Base-by-base conservation (phyloP, 2,329 filamentous ascomycete genomes). In the Aschersonia sp. region DNA sequence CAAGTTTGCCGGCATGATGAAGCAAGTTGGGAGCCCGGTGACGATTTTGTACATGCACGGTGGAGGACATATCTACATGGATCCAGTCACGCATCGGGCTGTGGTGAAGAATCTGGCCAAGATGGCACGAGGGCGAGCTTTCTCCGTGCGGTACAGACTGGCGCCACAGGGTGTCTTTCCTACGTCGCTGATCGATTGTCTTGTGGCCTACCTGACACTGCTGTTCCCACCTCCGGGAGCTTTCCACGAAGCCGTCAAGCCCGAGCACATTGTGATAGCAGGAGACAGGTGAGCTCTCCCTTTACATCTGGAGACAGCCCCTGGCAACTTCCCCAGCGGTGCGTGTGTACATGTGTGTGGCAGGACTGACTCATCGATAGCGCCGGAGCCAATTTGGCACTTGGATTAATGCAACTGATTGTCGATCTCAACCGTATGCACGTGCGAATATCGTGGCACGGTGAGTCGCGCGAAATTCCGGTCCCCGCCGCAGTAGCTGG, bases 21-120 rank as follows among this genome's bases (percentile, higher is more conserved):
- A 72, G 49, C 85, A 89, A 58, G 75, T 75, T 50, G 75, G 62
- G n/a, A 73, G 68, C 45, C 73, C 76, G 3, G 72, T 74, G 1
- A 88, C 83, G 0, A 62, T 88, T 0, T 66, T 89, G 28, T 89
- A 86, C 61, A 75, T 89, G 55, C 84, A 89, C 61, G 84, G 85
- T 51, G 86, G 85, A 47, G 85, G 80, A 4, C 85, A 84, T 65
- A 88, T 72, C 53, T 72, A 88, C 31, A 73, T 83, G 56, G 85
- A 89, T 55, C 85, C 85, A 12, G 64, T 72, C 1, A 80, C 78
- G 0, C 81, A 88, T 57, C 76, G 86, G 3, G 60, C 68, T 0
- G 64, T 73, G 0, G 73, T 71, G 20, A 75, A 75, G 50, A 75
- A 72, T 46, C 65, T 91, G 10, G 83, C 84, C 29, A 79, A 81